These are phyloP conservation scores for Tylopilus rubrobrunneus DNA, from an alignment of 768 basidiomycete species.

Conservation along the genomic window DNA sequence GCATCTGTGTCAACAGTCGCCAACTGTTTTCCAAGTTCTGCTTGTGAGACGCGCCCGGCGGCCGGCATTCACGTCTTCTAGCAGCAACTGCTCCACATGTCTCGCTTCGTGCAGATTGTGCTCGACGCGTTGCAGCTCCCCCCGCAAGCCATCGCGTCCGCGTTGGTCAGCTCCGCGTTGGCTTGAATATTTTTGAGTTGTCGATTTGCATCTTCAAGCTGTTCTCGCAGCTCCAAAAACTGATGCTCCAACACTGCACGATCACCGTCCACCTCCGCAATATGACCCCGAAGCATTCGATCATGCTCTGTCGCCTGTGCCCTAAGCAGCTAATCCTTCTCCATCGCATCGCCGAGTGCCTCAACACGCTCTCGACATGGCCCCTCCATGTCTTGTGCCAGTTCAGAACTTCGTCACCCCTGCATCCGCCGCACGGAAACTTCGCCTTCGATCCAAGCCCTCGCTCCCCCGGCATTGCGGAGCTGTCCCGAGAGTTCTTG, in stretches of 20 bases:
- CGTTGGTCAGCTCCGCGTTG: constrained; percentile 59
- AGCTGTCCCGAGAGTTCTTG: constrained; percentile 71
- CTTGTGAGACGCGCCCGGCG: constrained; percentile 67
- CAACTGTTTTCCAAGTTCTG: constrained; percentile 60
- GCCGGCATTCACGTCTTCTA: constrained; percentile 71
- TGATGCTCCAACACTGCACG: constrained; percentile 90
- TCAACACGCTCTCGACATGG: constrained; percentile 50
- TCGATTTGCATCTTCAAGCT: constrained; percentile 55
- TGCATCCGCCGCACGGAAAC: constrained; percentile 52
- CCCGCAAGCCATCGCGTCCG: constrained; percentile 64
- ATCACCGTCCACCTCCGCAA: constrained; percentile 91
- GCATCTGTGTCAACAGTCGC: constrained; percentile 74
- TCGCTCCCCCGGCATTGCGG: constrained; percentile 52
- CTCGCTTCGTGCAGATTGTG: constrained; percentile 66
- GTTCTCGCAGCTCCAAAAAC: constrained; percentile 66
- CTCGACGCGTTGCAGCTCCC: constrained; percentile 72
- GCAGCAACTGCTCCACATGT: constrained; percentile 62
- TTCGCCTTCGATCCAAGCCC: constrained; percentile 56
- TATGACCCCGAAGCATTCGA: constrained; percentile 74
- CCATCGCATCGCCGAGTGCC: constrained; percentile 66
- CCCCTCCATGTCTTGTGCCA: constrained; percentile 51
- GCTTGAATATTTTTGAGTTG: constrained; percentile 61
- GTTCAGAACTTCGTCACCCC: constrained; percentile 59
- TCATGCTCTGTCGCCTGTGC: constrained; percentile 70
- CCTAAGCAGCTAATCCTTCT: constrained; percentile 75